Conservation (phyloP, 345 rosid species). For the Mercurialis annua region DNA sequence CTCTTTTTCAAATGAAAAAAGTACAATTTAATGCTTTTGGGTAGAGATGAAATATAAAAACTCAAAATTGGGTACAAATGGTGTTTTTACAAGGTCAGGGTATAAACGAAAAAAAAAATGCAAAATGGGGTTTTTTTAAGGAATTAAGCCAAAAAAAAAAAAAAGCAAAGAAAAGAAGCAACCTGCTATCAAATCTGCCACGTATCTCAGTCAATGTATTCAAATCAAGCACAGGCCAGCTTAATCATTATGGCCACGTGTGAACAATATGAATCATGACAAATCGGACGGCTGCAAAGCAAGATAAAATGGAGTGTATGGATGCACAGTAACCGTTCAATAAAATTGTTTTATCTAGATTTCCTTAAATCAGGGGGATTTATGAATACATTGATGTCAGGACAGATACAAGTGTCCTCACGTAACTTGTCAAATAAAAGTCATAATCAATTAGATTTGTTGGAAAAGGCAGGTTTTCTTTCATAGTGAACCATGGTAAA, state of each 20-base stretch:
- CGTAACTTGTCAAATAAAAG: background rate
- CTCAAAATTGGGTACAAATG: too few species aligned
- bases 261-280: too few species aligned
- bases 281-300: background rate
- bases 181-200: conserved; percentile 19
- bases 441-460: too few species aligned
- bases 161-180: background rate
- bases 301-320: background rate
- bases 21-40: too few species aligned
- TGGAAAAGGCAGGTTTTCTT: too few species aligned
- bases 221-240: background rate
- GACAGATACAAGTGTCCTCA: conserved; percentile 14
- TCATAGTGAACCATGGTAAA: too few species aligned
- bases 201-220: conserved; percentile 7
- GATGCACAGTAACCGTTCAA: background rate
- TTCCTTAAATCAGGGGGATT: background rate
- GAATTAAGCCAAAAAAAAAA: background rate
- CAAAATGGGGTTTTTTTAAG: too few species aligned
- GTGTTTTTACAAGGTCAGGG: background rate
- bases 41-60: too few species aligned
- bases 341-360: background rate
- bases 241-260: too few species aligned
- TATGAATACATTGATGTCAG: background rate
- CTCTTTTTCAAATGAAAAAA: too few species aligned
- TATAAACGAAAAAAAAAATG: background rate